These are phyloP conservation scores for Cucumis melo DNA, from an alignment of 306 rosid species.

Conservation along the genomic window DNA sequence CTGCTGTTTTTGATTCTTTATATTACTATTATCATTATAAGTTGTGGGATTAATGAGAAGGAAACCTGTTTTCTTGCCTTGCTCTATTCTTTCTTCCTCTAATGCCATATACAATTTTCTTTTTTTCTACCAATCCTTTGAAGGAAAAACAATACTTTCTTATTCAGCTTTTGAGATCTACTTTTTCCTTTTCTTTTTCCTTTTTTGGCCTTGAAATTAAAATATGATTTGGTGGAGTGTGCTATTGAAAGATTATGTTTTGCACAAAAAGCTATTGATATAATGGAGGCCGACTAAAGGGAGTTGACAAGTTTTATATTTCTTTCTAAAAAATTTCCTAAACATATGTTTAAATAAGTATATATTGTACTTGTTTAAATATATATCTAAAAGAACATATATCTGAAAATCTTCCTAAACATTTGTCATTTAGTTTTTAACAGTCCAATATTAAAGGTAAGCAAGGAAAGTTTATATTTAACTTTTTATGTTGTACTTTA, in stretches of 20 bases:
- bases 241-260: background rate
- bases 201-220: background rate
- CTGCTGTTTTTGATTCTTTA: slow-evolving; percentile 10
- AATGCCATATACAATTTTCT: background rate
- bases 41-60: slow-evolving; percentile 4
- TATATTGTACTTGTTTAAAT: no score
- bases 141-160: background rate
- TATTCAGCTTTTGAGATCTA: background rate
- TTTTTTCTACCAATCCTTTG: background rate
- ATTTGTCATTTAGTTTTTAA: no score
- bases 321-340: no score
- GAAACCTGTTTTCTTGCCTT: background rate
- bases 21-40: background rate
- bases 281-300: background rate
- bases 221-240: background rate
- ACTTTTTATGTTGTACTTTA: no score
- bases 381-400: no score
- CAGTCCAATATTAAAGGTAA: no score
- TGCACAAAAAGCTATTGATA: background rate
- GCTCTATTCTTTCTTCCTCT: background rate
- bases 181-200: background rate
- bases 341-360: no score
- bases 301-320: background rate
- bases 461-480: no score
- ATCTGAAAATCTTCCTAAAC: no score